Evolutionary conservation across 805 yeast genomes (phyloP), one percentile per base, ranked within the genome.

Genomic region (Ogataea angusta): DNA sequence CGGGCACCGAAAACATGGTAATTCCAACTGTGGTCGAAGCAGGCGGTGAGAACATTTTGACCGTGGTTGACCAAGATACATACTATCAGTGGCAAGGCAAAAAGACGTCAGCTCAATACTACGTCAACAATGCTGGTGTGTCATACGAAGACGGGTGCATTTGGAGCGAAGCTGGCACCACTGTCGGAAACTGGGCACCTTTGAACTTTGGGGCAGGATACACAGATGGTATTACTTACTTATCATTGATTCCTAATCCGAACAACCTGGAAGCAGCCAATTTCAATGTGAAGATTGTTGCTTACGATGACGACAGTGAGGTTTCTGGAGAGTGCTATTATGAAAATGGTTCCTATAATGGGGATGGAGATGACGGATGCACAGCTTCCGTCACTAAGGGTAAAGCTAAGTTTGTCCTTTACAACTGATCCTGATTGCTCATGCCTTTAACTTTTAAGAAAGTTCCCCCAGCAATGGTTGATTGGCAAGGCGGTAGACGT

Each of bases 301-400:
- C 82, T 39, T 70, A 81, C 53, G 76, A 75, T 40, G 83, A 77
- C 46, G 79, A 78, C 42, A 68, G 78, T 38, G 68, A 67, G 33
- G 76, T 82, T 43, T 70, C 70, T 49, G 97, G 98, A 49, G 69
- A 73, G 34, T 91, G 98, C 72, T 66, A 65, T 38, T 91, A 90
- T 72, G 85, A 75, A 60, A 70, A 85, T 60, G 98, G 98, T 54
- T 43, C 54, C 25, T 86, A 82, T 73, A 75, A 75, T 56, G 86
- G 85, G 45, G 66, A 64, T 47, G 87, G 88, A 51, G 47, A 81
- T 32, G 88, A 80, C 55, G 98, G 98, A 54, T 91, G 98, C 78
- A 91, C 98, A 40, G 95, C 84, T 51, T 81, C 95, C 52, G 95
- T 91, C 50, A 78, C 88, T 44, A 64, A 72, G 23, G 98, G 99